Evolutionary conservation across 2,329 filamentous ascomycete genomes (phyloP).

Genomic region (Pestalotiopsis sp.): DNA sequence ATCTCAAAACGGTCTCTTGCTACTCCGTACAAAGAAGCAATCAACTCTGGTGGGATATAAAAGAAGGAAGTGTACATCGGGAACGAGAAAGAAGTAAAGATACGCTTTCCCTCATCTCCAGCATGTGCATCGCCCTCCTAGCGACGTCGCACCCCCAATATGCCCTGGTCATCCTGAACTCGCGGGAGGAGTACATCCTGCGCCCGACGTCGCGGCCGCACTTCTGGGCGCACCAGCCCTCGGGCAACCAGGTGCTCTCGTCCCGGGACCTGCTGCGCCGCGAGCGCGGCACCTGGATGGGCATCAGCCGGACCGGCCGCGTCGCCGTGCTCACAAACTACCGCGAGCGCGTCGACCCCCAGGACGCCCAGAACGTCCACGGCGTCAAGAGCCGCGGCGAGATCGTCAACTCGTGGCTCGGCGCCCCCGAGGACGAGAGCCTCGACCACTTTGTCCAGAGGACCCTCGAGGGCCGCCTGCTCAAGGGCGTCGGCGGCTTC

Average conservation of each 20-base stretch:
- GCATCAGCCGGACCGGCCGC: constrained; percentile 58
- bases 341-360: constrained; percentile 50
- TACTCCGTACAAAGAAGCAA: too few species aligned
- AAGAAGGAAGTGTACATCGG: too few species aligned
- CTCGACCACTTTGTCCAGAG: constrained; percentile 51
- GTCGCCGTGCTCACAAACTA: constrained; percentile 69
- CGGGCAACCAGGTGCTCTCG: constrained; percentile 52
- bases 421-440: constrained; percentile 45
- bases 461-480: constrained; percentile 51
- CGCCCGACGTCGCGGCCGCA: constrained; percentile 63
- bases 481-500: constrained; percentile 65
- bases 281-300: constrained; percentile 67
- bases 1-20: too few species aligned
- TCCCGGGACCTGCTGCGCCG: constrained; percentile 61
- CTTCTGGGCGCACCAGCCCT: constrained; percentile 57
- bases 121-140: constrained; percentile 76
- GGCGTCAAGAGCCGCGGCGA: constrained; percentile 59
- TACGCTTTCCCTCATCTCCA: background rate
- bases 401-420: constrained; percentile 65
- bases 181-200: constrained; percentile 73
- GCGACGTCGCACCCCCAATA: constrained; percentile 77
- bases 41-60: too few species aligned
- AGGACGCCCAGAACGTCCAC: constrained; percentile 49
- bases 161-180: constrained; percentile 73
- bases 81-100: background rate